Base-by-base conservation (phyloP, 371 early-diverging fungal genomes). In the Saksenaea oblongispora region DNA sequence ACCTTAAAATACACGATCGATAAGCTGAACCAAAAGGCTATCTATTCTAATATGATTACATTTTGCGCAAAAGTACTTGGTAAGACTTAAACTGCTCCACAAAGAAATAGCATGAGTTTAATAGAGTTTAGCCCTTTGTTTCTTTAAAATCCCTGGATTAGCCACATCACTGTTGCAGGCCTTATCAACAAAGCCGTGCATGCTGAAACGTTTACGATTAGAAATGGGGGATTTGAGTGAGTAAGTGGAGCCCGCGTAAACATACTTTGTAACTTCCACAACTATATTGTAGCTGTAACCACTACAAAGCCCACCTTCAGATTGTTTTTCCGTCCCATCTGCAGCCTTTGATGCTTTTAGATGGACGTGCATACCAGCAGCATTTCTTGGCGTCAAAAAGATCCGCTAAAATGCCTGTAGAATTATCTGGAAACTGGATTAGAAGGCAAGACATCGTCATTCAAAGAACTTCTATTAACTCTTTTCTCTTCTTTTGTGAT, bases 141-240 rank as follows among this genome's bases (percentile, higher is more conserved):
- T 84, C 59, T 82, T 86, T 34, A 86, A 84, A 41, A 64, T 86
- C 9, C 86, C 86, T 27, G 79, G 79, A 1, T 72, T 86, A 11
- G 82, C 84, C 0, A 70, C 67, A 41, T 72, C 74, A 7, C 63
- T 86, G 37, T 60, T 84, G 0, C 69, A 75, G 61, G 67, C 70
- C 7, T 63, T 83, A 5, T 74, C 78, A 14, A 71, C 74, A 22
- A 72, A 71, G 54, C 71, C 75, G 17, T 68, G 64, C 1, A 73
- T 73, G 13, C 70, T 83, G 26, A 68, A 65, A 10, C 75, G 80
- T 11, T 66, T 84, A 61, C 61, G 69, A 4, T 60, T 58, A 35
- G 79, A 79, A 36, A 73, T 81, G 61, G 69, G 70, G n/a, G 61
- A 68, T 37, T 37, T 54, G 47, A 26, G 24, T 35, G 47, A 37